Evolutionary conservation across 1,284 basidiomycete species (phyloP), one percentile per base, ranked within the genome.

Genomic region (Entoloma clypeatum): DNA sequence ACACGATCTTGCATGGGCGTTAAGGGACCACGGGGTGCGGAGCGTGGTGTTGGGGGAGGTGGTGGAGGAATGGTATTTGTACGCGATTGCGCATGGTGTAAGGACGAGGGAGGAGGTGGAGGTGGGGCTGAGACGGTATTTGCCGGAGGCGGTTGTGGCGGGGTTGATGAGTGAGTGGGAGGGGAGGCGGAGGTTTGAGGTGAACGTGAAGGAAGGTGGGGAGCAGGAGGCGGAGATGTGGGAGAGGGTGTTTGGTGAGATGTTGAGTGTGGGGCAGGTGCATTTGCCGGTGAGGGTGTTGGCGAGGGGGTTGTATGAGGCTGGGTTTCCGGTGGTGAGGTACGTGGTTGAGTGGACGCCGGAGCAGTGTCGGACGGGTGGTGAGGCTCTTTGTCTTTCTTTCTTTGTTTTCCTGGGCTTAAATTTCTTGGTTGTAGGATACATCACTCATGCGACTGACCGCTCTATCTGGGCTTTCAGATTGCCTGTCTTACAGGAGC

Each of bases 41-140:
- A 75, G 71, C 53, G 65, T 88, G 42, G 62, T 81, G 29, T 59
- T 82, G 14, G 86, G 86, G 5, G 82, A 87, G 46, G 67, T 86
- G 35, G 67, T 67, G 11, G 86, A 88, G 50, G 86, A 87, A 59
- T 87, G 85, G 81, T 82, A 77, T 57, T 71, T 86, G 43, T 88
- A 88, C 53, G 72, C 79, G 7, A 75, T 83, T 49, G 77, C 81
- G 2, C 77, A 86, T 55, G 74, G 77, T 0, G 69, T 85, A 39
- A 34, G 56, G 14, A 58, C 59, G 11, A 58, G 65, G 11, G 46
- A 48, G 10, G 81, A 86, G 47, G 64, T 87, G 11, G 56, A 70
- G 14, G 63, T 65, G 5, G 84, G 84, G 50, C 55, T 88, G 31
- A 60, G 71, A 52, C 60, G 84, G 38, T 88, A 84, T 56, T 86